These are phyloP conservation scores for Sonneratia caseolaris DNA, from an alignment of 345 rosid genomes.

Conservation along the genomic window DNA sequence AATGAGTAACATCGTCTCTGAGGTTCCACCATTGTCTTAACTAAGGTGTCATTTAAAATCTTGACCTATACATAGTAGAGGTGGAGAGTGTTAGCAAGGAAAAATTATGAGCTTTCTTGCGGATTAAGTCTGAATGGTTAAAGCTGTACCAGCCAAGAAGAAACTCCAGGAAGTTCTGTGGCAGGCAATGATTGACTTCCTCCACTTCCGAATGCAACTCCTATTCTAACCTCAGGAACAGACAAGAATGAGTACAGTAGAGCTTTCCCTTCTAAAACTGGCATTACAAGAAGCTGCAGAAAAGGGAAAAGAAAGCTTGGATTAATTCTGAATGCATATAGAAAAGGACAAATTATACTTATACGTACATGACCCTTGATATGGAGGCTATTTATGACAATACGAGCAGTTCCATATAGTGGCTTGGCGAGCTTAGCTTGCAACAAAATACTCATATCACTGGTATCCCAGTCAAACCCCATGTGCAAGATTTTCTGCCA, in stretches of 20 bases:
- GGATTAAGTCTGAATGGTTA: neutral
- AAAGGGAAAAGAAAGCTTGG: neutral
- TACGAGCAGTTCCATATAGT: conserved; percentile 73
- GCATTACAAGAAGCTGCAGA: conserved; percentile 77
- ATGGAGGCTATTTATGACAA: conserved; percentile 81
- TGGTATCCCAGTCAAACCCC: conserved; percentile 83
- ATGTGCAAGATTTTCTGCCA: conserved; percentile 63
- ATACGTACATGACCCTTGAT: conserved; percentile 88
- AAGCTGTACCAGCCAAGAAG: conserved; percentile 88
- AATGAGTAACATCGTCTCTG: conserved; percentile 66
- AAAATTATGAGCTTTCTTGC: neutral
- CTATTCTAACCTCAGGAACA: conserved; percentile 72
- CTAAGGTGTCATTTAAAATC: conserved; percentile 66
- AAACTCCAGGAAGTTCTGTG: conserved; percentile 91
- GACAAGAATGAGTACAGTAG: conserved; percentile 75
- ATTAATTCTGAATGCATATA: neutral
- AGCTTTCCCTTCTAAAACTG: conserved; percentile 76
- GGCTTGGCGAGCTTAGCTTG: conserved; percentile 83
- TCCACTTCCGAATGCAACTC: conserved; percentile 95
- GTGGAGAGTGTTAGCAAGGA: neutral
- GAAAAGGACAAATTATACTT: neutral
- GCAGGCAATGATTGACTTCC: conserved; percentile 93
- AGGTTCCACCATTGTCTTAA: conserved; percentile 93
- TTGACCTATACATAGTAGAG: conserved; percentile 43
- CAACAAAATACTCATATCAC: conserved; percentile 74